A percentile compares a stretch with the other conserved stretches of the same genome.
phyloP scores from a whole-genome alignment of 805 yeast species.

The Wickerhamomyces mucosus region DNA sequence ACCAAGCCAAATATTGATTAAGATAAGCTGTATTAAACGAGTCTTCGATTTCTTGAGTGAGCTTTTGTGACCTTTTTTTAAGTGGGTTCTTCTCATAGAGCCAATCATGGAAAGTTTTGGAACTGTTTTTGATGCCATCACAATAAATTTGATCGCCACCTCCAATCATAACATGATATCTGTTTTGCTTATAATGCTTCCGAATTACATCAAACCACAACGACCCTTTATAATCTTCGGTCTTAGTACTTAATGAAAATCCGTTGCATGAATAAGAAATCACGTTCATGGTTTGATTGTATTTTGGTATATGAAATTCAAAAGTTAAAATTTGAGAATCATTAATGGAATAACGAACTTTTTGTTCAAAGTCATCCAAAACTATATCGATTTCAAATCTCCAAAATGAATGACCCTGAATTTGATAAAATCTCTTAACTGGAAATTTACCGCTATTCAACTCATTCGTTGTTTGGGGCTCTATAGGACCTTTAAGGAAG shows the following conservation, averaged over 20 bases:
- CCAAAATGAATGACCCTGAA: constrained; percentile 47
- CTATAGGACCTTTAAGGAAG: constrained; percentile 21
- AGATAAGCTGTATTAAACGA: constrained; percentile 64
- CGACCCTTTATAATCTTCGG: constrained; percentile 58
- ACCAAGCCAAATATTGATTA: constrained; percentile 75
- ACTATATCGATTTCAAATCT: constrained; percentile 50
- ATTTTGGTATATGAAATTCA: constrained; percentile 63
- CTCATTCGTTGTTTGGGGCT: constrained; percentile 5
- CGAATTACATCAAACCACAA: constrained; percentile 81
- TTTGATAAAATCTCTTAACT: constrained; percentile 34
- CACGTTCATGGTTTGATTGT: constrained; percentile 62
- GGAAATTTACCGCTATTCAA: constrained; percentile 35
- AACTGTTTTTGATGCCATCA: constrained; percentile 62
- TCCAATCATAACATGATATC: constrained; percentile 90
- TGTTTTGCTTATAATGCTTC: constrained; percentile 46
- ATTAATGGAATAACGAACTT: constrained; percentile 54
- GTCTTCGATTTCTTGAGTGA: constrained; percentile 36
- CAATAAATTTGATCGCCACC: constrained; percentile 96
- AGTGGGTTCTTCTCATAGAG: constrained; percentile 39
- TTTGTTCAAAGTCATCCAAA: constrained; percentile 44
- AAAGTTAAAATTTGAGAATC: constrained; percentile 30
- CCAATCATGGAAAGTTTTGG: constrained; percentile 54
- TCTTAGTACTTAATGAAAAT: constrained; percentile 65
- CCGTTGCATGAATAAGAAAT: constrained; percentile 89
- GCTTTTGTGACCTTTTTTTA: constrained; percentile 33